Evolutionary conservation across 345 rosid species (phyloP), one percentile per base, ranked within the genome.

Genomic region (Populus deltoides): DNA sequence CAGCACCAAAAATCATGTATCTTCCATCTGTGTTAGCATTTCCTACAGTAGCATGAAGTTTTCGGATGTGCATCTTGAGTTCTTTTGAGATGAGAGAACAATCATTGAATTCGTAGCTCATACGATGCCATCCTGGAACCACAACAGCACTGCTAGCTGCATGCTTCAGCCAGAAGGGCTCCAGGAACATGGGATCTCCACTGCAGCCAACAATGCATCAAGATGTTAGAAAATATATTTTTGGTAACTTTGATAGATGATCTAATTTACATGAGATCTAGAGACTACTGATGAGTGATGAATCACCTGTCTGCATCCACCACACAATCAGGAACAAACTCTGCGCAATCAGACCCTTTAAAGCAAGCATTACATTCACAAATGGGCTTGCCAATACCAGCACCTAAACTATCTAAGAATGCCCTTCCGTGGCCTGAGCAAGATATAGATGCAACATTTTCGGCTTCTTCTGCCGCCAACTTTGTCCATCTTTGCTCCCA

Each of bases 341-440:
- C 41, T 8, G 94, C 86, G 85, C 94, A 91, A 12, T 91, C 82
- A 53, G 77, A 66, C 35, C 91, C 93, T 12, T 78, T 70, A 68
- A 82, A 93, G 82, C 97, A 93, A 2, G 73, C 9, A 78, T 86
- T 84, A 67, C 94, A 93, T 79, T 93, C 97, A 66, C 98, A 93
- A 45, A 74, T 74, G 22, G 88, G 89, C 35, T 83, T 86, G 1
- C 68, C 83, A 33, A 33, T 33, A 70, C 63, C 83, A 8, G 47
- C 47, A 66, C 83, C 74, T 63, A 79, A 20, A 18, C 97, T 88
- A 55, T 93, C 98, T 68, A 92, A 61, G 69, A 62, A 93, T 22
- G 89, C 93, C 81, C 88, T 85, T 2, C 97, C 94, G 38, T 92
- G 94, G 70, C 93, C 92, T 2, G 92, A 92, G 72, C 98, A 93